Evolutionary conservation across 768 basidiomycete species (phyloP), one percentile per base, ranked within the genome.

Genomic region (Trichaptum fuscoviolaceum): DNA sequence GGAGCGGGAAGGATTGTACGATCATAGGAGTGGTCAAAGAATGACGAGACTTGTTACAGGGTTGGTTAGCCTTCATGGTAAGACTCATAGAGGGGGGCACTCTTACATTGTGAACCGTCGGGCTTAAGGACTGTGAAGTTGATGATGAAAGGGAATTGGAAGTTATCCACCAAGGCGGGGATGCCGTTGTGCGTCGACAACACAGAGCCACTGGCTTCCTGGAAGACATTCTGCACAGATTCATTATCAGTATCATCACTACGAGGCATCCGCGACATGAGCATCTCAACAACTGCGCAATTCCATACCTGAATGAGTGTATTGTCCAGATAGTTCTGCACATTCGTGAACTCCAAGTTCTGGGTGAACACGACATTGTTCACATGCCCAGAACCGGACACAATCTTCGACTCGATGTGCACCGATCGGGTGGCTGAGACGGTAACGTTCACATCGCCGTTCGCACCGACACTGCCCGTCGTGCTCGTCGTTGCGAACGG

Each of bases 21-120:
- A 63, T 85, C 75, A 71, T 91, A 93, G 0, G 87, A 87, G 71
- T 91, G 91, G 70, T 92, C 88, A 66, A 93, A 82, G 2, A 72
- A 70, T 10, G 81, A 76, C 63, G 79, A 78, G 71, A 84, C 88
- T 90, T 63, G 5, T 2, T 9, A 52, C 25, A n/a, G 60, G 34
- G 64, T 18, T 72, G 26, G 20, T 58, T 15, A 23, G 62, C 20
- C 25, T 42, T n/a, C 79, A 57, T 70, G 83, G 80, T 83, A 68
- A 12, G 15, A 12, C 12, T 52, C 2, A 20, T 12, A 20, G 10
- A 52, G 42, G 42, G 42, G 42, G 42, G 42, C 12, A 52, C 42
- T 17, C 74, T 62, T 63, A 80, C 77, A 78, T 18, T 72, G 73
- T 12, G 74, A 70, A 7, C 78, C 76, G 10, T 76, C 77, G 7